Evolutionary conservation across 164 flowering plant genomes (phyloP), one percentile per base, ranked within the genome.

Genomic region (Umbilicus rupestris): DNA sequence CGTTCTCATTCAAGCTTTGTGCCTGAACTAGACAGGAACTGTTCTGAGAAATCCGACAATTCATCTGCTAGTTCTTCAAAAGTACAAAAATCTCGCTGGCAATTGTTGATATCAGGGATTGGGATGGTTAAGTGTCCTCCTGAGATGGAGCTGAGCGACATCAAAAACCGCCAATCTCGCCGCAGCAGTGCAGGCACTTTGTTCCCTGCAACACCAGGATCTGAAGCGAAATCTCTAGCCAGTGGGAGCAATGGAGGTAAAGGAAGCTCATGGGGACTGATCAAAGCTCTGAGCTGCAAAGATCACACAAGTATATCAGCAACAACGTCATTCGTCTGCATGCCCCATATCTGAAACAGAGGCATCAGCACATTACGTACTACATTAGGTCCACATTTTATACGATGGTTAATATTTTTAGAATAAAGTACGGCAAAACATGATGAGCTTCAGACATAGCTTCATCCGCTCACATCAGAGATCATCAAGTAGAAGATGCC

Each of bases 211-310:
- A 26, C 24, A 52, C 29, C 28, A 2, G 24, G 19, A 62, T 7
- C 5, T 33, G 44, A 11, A 29, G 24, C 44, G 12, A 33, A 62
- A 62, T 62, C 42, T 55, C 33, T 16, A 33, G 44, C 42, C 22
- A 19, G 20, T 7, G 14, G 64, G 8, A 62, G 41, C 3, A 62
- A 3, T 3, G 55, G 55, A 20, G 55, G 64, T 3, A 62, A 62
- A 31, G 65, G 65, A 41, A 22, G 16, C 26, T 24, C 26, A 33
- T 63, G 65, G 65, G 65, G 65, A 63, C 42, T 63, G 45, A 35
- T 60, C 12, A 63, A 63, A 63, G 65, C 65, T 35, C 17, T 63
- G 45, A 63, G 65, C 45, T 37, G 45, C 28, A 63, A 63, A 41
- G 65, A 63, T 4, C 46, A 63, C 11, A 41, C 42, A 3, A 37